Evolutionary conservation across 1,284 basidiomycete species (phyloP).

Genomic region (Apiotrichum gamsii): DNA sequence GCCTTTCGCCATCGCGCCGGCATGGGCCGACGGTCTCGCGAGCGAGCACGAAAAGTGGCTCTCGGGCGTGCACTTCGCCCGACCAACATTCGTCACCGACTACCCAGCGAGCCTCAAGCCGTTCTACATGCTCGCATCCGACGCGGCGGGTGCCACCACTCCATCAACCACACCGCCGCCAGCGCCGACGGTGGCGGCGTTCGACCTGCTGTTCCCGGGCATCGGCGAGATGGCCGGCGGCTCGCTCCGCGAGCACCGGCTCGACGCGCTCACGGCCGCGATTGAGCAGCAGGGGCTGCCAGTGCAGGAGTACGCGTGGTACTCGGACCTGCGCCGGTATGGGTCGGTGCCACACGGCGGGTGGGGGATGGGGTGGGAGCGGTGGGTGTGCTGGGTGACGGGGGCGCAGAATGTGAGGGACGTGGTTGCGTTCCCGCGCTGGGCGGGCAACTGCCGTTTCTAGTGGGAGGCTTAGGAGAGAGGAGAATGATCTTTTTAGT

Average conservation of each 20-base stretch:
- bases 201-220: conserved; percentile 83
- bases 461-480: no score
- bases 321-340: conserved; percentile 66
- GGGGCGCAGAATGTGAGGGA: conserved; percentile 81
- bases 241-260: conserved; percentile 78
- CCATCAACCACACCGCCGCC: conserved; percentile 1
- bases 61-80: conserved; percentile 55
- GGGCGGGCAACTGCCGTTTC: conserved; percentile 59
- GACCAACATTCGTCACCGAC: conserved; percentile 85
- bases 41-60: conserved; percentile 93
- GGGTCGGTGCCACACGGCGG: conserved; percentile 86
- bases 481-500: no score
- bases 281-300: conserved; percentile 55
- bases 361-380: conserved; percentile 88
- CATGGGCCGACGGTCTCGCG: conserved; percentile 66
- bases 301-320: conserved; percentile 68
- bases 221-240: conserved; percentile 90
- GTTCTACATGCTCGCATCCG: conserved; percentile 79
- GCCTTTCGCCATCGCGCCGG: conserved; percentile 56
- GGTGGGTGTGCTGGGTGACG: conserved; percentile 74
- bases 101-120: conserved; percentile 81
- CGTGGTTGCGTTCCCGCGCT: conserved; percentile 81
- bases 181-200: conserved; percentile 70
- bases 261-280: conserved; percentile 54
- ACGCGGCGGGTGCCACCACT: not conserved